Evolutionary conservation across 495 filamentous ascomycete genomes (phyloP), one percentile per base, ranked within the genome.

Genomic region (Penicillium egyptiacum): DNA sequence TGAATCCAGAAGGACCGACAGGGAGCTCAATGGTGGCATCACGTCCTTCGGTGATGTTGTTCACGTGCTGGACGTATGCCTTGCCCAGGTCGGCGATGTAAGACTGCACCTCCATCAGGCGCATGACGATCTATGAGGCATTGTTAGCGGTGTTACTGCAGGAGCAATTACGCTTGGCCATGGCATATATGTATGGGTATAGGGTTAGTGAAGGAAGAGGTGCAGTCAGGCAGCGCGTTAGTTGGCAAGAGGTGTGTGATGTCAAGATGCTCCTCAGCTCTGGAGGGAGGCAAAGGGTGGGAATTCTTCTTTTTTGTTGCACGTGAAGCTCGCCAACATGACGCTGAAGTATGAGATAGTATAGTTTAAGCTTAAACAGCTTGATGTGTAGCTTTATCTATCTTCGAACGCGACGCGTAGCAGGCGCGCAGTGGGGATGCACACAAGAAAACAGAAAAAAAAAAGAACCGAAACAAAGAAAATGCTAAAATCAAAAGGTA

Each of bases 61-160:
- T 90, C 64, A 87, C 88, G 71, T 95, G 90, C 62, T 86, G 84
- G 62, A 94, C 78, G 71, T 94, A 96, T 53, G 90, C 88, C 63
- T 83, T 80, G 53, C 87, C 86, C 53, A 93, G 81, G 50, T 86
- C 85, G 61, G 84, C 82, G 71, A 92, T 86, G 46, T 89, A 81
- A 40, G 81, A 81, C 58, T 90, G 87, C 30, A 93, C 83, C 35
- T 86, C 87, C 56, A 84, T 81, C 44, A 93, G 83, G 19, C 86
- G 78, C 60, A 85, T 80, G 62, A 92, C 83, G 47, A 93, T 84
- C 90, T 93, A 64, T 37, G 44, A 51, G 35, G 57, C 53, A 26
- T 35, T 31, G 64, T 70, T 59, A 71, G 65, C 58, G 2, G 7
- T 39, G 5, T 33, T 5, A 4, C 23, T 8, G 5, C 11, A 39